Evolutionary conservation across 345 rosid genomes (phyloP), one percentile per base, ranked within the genome.

Genomic region (Eucalyptus brandiana): DNA sequence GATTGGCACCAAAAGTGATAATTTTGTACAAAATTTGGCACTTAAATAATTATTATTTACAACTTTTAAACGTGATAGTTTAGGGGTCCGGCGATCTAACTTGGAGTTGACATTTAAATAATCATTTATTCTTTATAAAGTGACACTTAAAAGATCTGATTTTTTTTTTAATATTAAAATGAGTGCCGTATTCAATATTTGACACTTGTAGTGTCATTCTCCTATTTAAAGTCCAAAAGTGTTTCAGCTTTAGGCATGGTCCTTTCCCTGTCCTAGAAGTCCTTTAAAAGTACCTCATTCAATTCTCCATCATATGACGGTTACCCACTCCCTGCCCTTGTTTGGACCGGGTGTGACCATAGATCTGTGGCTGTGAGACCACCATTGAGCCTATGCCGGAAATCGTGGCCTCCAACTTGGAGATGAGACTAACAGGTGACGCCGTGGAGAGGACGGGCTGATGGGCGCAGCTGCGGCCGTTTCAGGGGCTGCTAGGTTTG

Each of bases 11-110:
- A 9, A 53, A 3, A 53, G 56, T 53, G 56, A 53, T 53, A 53
- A 53, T 53, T 3, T 53, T 53, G 19, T 3, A 53, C 0, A 19
- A 53, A 53, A 53, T 53, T 7, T 53, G 1, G 1, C 2, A 19
- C 24, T 19, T 53, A 51, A 17, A 51, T 51, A 0, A 51, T 18
- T 51, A 51, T 18, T 18, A 51, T 51, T 51, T 18, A 51, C 4
- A 51, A 51, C 2, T 18, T 51, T 16, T 7, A 18, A 51, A 7
- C 0, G 1, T 1, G 23, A 51, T 51, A 51, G 0, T 51, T 51
- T 18, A 51, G 4, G 24, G 24, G 24, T 3, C 4, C 0, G 4
- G 2, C 2, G 1, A 53, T 24, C 1, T 53, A 3, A 53, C 0
- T 53, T 0, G 24, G 0, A 53, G 4, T 19, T 19, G 10, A 1